Evolutionary conservation across 371 early-diverging fungal species (phyloP), one percentile per base, ranked within the genome.

Genomic region (Sporodiniella umbellata): DNA sequence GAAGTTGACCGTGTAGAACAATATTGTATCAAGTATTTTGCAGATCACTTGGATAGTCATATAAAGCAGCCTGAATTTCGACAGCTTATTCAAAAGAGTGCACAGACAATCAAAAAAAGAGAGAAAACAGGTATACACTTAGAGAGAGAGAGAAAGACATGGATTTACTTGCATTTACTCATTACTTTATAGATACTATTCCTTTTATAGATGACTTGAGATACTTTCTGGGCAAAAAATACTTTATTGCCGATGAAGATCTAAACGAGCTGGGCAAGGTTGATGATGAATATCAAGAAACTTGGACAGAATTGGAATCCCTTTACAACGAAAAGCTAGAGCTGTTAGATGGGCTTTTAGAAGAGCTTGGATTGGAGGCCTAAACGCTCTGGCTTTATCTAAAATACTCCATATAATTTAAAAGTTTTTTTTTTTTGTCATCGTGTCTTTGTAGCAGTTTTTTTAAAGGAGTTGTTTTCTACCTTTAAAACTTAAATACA

Each of bases 91-190:
- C 54, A 48, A 14, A 56, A 60, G 33, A 66, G 66, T 33, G 66
- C 70, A 4, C 57, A 60, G 21, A 54, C 57, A 14, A 70, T 70
- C 35, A 56, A 58, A 24, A 61, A 50, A 10, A 44, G 70, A 33
- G 56, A 70, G 33, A 63, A 66, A 51, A 70, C 70, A 46, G 68
- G 68, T 64, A 58, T n/a, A 22, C n/a, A n/a, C n/a, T n/a, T n/a
- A n/a, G n/a, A n/a, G n/a, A n/a, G 10, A 18, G 15, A 23, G 17
- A 30, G 39, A n/a, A n/a, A n/a, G n/a, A n/a, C n/a, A n/a, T n/a
- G n/a, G n/a, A n/a, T n/a, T n/a, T n/a, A n/a, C n/a, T n/a, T n/a
- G n/a, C n/a, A 24, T 24, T 21, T 12, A 21, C 10, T 23, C 23
- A 11, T 10, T 22, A 11, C 19, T 22, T n/a, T 51, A 19, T 42